Percentiles rank a stretch among this genome's conserved stretches.
phyloP scores from a whole-genome alignment of 768 basidiomycete genomes.

The Scleroderma citrinum region DNA sequence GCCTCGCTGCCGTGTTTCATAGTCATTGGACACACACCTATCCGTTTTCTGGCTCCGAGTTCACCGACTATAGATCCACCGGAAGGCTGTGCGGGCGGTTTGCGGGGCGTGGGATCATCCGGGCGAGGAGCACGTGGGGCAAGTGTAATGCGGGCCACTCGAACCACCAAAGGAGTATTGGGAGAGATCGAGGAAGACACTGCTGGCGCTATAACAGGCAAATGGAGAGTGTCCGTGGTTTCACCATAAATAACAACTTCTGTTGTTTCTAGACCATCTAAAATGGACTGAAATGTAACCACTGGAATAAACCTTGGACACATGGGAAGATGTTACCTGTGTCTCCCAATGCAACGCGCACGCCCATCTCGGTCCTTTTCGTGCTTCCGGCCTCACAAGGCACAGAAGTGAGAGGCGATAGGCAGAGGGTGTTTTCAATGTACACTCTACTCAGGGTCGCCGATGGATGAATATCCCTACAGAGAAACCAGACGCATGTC shows the following conservation, averaged over 20 bases:
- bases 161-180: slow-evolving; percentile 23
- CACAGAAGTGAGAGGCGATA: slow-evolving; percentile 30
- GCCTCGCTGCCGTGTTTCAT: slow-evolving; percentile 11
- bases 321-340: slow-evolving; percentile 37
- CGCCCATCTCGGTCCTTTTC: slow-evolving; percentile 44
- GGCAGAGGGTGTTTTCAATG: slow-evolving; percentile 66
- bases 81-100: slow-evolving; percentile 41
- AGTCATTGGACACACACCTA: slow-evolving; percentile 8
- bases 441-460: slow-evolving; percentile 58
- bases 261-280: slow-evolving; percentile 66
- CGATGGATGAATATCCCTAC: slow-evolving; percentile 65
- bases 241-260: slow-evolving; percentile 55
- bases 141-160: slow-evolving; percentile 53
- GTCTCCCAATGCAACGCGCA: slow-evolving; percentile 68
- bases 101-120: slow-evolving; percentile 74
- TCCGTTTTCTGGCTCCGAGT: slow-evolving; percentile 18
- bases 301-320: background rate
- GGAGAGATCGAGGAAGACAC: slow-evolving; percentile 14
- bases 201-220: slow-evolving; percentile 9
- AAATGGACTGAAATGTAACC: background rate
- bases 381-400: slow-evolving; percentile 15
- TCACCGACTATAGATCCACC: slow-evolving; percentile 8
- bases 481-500: background rate
- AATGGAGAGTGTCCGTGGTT: slow-evolving; percentile 14
- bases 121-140: slow-evolving; percentile 49